These are phyloP conservation scores for Entrophospora sp. DNA, from an alignment of 192 early-diverging fungal species.

Conservation along the genomic window DNA sequence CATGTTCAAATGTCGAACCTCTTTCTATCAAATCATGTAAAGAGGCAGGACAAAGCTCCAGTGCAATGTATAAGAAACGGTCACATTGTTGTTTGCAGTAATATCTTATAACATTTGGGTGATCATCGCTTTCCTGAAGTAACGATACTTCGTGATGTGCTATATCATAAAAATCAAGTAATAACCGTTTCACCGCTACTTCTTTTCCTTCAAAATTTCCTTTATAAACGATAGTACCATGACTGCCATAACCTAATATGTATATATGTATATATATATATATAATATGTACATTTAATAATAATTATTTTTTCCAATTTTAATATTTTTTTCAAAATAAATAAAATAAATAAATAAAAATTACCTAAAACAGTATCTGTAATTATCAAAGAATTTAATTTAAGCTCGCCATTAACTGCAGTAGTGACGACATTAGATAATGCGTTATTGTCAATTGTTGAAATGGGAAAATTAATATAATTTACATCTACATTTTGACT, in stretches of 20 bases:
- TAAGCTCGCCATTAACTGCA: slow-evolving; percentile 24
- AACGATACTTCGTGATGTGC: slow-evolving; percentile 90
- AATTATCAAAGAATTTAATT: slow-evolving; percentile 47
- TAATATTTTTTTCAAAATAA: background rate
- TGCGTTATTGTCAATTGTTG: background rate
- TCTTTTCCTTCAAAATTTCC: slow-evolving; percentile 86
- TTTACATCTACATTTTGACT: background rate
- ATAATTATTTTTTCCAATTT: background rate
- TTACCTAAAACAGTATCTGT: slow-evolving; percentile 41
- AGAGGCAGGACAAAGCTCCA: slow-evolving; percentile 88
- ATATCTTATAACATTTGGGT: slow-evolving; percentile 95
- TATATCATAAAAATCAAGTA: slow-evolving; percentile 94
- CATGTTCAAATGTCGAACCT: slow-evolving; percentile 30
- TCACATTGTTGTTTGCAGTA: slow-evolving; percentile 82
- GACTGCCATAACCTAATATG: slow-evolving; percentile 77
- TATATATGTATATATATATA: background rate
- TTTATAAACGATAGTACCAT: slow-evolving; percentile 94
- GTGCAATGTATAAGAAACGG: slow-evolving; percentile 93
- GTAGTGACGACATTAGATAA: slow-evolving; percentile 1
- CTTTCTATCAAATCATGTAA: slow-evolving; percentile 79
- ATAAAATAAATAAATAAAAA: background rate
- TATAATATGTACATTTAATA: background rate
- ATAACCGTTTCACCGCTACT: slow-evolving; percentile 89
- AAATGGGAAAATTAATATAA: too few species aligned
- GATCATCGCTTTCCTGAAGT: slow-evolving; percentile 87